A percentile compares a stretch with the other conserved stretches of the same genome.
Conservation (phyloP, 2,329 filamentous ascomycete genomes). For the Arthrobotrys sinensis region DNA sequence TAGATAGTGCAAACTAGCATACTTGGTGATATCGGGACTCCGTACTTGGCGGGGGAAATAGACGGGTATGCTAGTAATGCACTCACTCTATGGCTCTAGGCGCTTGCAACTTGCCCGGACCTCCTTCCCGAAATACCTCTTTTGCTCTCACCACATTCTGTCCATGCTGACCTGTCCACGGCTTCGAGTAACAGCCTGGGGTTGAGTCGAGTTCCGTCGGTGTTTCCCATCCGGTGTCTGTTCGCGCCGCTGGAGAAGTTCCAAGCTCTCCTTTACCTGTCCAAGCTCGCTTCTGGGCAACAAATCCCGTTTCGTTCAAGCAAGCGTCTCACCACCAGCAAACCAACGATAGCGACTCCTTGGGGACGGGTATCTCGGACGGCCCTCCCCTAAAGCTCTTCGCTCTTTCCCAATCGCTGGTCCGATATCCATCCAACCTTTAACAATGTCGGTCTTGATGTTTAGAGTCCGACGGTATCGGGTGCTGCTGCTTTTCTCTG, state of each 20-base stretch:
- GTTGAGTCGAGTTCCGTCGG: neutral
- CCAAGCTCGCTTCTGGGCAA: slow-evolving; percentile 8
- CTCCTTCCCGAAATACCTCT: slow-evolving; percentile 6
- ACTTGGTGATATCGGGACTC: no score
- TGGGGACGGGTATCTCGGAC: slow-evolving; percentile 32
- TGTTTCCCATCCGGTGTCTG: neutral
- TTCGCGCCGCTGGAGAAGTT: neutral
- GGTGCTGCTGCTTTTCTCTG: slow-evolving; percentile 56
- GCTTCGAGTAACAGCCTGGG: neutral
- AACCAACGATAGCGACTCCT: neutral
- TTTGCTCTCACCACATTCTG: slow-evolving; percentile 1
- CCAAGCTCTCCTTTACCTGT: neutral
- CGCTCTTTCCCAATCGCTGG: neutral
- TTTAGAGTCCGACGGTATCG: slow-evolving; percentile 58
- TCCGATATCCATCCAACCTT: neutral
- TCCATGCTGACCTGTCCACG: slow-evolving; percentile 4
- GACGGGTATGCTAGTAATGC: neutral
- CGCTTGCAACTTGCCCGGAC: neutral
- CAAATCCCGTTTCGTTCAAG: neutral
- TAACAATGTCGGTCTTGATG: slow-evolving; percentile 53
- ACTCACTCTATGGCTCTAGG: neutral
- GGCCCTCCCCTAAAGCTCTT: slow-evolving; percentile 19
- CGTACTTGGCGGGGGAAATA: no score
- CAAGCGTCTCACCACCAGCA: slow-evolving; percentile 8
- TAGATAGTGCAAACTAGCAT: no score